Evolutionary conservation across 73 alveolate species (phyloP), one percentile per base, ranked within the genome.

Genomic region (Stentor roeselii): DNA sequence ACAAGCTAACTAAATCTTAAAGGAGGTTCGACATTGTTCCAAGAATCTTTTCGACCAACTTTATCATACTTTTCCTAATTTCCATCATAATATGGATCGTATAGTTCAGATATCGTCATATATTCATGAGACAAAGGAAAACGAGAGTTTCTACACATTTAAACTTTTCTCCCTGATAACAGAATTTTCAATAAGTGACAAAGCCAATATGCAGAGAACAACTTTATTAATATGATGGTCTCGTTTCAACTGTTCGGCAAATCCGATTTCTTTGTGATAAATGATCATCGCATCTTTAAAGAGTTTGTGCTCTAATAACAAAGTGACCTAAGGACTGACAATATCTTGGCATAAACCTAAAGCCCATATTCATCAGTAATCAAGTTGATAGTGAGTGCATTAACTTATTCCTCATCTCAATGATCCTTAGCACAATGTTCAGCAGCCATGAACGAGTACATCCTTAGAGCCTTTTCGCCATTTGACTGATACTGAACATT

Each of bases 171-270:
- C 80, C 11, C 41, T 21, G n/a, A 67, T 11, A 34, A 36, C 37
- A 67, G 80, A 40, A 32, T 67, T 67, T 2, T 67, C 0, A 27
- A 67, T 1, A 30, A 67, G 41, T 30, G 41, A 27, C 37, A 67
- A 67, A 67, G 80, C 80, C 41, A 67, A 21, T 30, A 67, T 67
- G 34, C 80, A 67, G 21, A 67, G 14, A 21, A 40, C 80, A 67
- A 32, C 80, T 34, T 67, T 67, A 34, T 67, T 67, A 15, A 67
- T 67, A 67, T 67, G 37, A 67, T 67, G 80, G 2, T 67, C 80
- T 2, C 80, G 21, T 21, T 67, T 67, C 41, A 67, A 67, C 27
- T n/a, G 15, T 40, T 67, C 42, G 42, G 80, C 80, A 2, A 67
- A 67, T 1, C 1, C 0, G 34, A 67, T 36, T 40, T 67, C 80